Evolutionary conservation across 208 protist species (phyloP), one percentile per base, ranked within the genome.

Genomic region (Leishmania braziliensis): DNA sequence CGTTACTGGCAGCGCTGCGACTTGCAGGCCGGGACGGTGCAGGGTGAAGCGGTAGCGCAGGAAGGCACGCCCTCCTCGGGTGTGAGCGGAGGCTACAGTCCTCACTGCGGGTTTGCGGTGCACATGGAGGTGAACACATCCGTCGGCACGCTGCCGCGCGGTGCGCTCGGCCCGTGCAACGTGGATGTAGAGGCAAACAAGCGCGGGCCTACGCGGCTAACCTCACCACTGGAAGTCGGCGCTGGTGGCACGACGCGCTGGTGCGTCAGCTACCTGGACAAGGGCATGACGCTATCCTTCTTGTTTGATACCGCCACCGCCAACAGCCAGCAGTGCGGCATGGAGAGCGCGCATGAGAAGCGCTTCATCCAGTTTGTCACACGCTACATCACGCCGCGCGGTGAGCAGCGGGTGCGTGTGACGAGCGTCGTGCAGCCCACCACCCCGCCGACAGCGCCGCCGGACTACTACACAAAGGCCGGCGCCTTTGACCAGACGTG

Each of bases 401-500:
- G 94, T 5, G 87, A 97, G 82, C 89, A 78, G 53, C 92, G 96
- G 18, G 80, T 99, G 29, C 93, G 97, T 26, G 95, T 98, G 53
- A 98, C 95, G 50, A 99, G 94, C 60, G 71, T 96, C 16, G 66
- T 86, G 71, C 90, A 92, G 78, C 93, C 86, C n/a, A 77, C 95
- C 66, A 87, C 92, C n/a, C 91, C 88, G 39, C 26, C 86, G 26
- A 71, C 36, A 12, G 83, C 82, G 26, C 73, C 88, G 26, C 84
- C 92, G 36, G 74, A 78, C 46, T 96, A 88, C 87, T 95, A 90
- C 82, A 84, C 83, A 16, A 69, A 84, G 54, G 33, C 77, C 20
- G 56, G 89, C 36, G 81, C 90, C 20, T 99, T 99, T 85, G 99
- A 99, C 84, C 98, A 99, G 88, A 98, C 99, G 20, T 96, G 92